Evolutionary conservation across 2,329 filamentous ascomycete species (phyloP).

Genomic region (Xylaria sp.): DNA sequence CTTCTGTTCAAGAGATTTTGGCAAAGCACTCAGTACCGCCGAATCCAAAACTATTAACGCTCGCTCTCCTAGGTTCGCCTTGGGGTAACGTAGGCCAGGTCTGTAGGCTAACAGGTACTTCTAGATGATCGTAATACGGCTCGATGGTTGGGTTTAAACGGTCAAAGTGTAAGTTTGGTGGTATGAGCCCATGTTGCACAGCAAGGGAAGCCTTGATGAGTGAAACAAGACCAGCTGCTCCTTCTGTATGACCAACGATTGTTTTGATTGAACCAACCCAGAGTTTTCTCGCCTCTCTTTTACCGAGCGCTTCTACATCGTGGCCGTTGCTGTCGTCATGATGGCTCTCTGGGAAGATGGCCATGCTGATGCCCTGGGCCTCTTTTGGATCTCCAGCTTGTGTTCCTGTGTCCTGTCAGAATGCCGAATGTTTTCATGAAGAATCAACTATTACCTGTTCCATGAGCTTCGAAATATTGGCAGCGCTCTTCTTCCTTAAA

Average conservation of each 20-base stretch:
- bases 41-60: conserved; percentile 22
- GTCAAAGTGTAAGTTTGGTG: conserved; percentile 14
- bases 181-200: conserved; percentile 20
- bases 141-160: not conserved
- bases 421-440: too few relatives aligned
- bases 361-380: conserved; percentile 24
- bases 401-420: conserved; percentile 29
- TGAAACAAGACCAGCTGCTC: conserved; percentile 35
- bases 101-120: conserved; percentile 25
- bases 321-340: not conserved
- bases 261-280: conserved; percentile 28
- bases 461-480: conserved; percentile 38
- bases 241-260: conserved; percentile 38
- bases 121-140: conserved; percentile 16
- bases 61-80: conserved; percentile 29
- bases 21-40: not conserved
- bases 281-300: not conserved
- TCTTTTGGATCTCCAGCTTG: conserved; percentile 34
- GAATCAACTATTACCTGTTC: conserved; percentile 19
- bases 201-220: conserved; percentile 35
- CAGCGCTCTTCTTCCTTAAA: conserved; percentile 1
- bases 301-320: too few relatives aligned
- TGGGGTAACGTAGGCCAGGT: not conserved
- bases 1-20: not conserved
- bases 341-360: conserved; percentile 16